A percentile compares a stretch with the other conserved stretches of the same genome.
phyloP scores from a whole-genome alignment of 345 rosid species.

The Eucalyptus polyanthemos region DNA sequence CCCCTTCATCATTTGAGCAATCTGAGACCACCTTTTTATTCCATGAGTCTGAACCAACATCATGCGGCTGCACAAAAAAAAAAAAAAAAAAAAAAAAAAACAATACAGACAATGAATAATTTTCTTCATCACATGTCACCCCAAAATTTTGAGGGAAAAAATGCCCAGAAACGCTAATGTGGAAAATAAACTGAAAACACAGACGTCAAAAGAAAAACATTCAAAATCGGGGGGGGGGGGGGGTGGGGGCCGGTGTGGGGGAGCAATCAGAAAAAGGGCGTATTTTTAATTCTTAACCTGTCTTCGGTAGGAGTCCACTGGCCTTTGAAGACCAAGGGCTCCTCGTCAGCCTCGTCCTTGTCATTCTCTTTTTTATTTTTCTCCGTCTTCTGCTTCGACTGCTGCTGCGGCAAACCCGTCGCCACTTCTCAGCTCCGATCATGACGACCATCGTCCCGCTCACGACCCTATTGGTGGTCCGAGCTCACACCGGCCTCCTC shows the following conservation, averaged over 20 bases:
- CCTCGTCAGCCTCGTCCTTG: background rate
- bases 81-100: background rate
- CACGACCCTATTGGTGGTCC: background rate
- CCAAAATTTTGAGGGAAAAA: background rate
- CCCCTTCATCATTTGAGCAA: constrained; percentile 43
- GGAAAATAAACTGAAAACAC: background rate
- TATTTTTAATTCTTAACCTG: background rate
- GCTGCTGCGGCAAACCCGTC: background rate
- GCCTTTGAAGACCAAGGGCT: background rate
- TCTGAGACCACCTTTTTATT: constrained; percentile 50
- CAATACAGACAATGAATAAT: background rate
- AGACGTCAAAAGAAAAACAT: background rate
- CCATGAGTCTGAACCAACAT: constrained; percentile 43
- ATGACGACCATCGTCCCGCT: background rate
- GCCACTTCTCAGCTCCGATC: background rate
- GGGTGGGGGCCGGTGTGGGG: no score
- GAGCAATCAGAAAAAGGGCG: background rate
- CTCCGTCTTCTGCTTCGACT: background rate
- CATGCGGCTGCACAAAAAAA: constrained; percentile 4
- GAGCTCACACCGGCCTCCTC: background rate
- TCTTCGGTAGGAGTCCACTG: background rate
- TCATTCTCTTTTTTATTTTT: no score
- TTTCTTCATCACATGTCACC: background rate
- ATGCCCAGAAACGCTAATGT: background rate
- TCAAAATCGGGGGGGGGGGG: background rate